Conservation (phyloP, 2,329 filamentous ascomycete species). For the Whalleya microplaca region DNA sequence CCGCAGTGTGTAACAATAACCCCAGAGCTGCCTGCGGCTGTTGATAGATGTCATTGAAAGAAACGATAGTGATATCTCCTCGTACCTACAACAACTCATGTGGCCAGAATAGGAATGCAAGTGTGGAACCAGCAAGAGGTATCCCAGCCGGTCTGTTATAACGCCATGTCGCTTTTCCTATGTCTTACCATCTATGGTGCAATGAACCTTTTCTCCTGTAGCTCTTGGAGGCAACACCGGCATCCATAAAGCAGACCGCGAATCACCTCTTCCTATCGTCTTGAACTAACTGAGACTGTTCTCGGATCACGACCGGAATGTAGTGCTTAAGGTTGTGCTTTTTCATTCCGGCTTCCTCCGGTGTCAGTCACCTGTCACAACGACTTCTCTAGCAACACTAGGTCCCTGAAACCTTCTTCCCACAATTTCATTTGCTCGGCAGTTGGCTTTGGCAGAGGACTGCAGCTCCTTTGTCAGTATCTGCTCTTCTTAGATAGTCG, state of each 20-base stretch:
- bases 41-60: neutral
- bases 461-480: slow-evolving; percentile 31
- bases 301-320: slow-evolving; percentile 5
- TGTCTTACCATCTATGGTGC: neutral
- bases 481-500: neutral
- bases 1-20: neutral
- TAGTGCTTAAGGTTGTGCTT: slow-evolving; percentile 7
- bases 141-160: slow-evolving; percentile 9
- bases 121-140: slow-evolving; percentile 4
- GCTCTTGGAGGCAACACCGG: neutral
- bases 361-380: slow-evolving; percentile 39
- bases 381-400: slow-evolving; percentile 56
- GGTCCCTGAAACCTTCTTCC: slow-evolving; percentile 60
- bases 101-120: neutral
- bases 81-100: slow-evolving; percentile 7
- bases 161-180: slow-evolving; percentile 10
- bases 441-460: slow-evolving; percentile 55
- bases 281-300: neutral
- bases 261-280: neutral
- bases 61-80: slow-evolving; percentile 1
- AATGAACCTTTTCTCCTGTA: neutral
- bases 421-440: slow-evolving; percentile 52
- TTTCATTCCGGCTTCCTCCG: slow-evolving; percentile 13
- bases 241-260: neutral
- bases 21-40: neutral